Evolutionary conservation across 2,329 filamentous ascomycete species (phyloP).

Genomic region (Epicoccum sorghinum): DNA sequence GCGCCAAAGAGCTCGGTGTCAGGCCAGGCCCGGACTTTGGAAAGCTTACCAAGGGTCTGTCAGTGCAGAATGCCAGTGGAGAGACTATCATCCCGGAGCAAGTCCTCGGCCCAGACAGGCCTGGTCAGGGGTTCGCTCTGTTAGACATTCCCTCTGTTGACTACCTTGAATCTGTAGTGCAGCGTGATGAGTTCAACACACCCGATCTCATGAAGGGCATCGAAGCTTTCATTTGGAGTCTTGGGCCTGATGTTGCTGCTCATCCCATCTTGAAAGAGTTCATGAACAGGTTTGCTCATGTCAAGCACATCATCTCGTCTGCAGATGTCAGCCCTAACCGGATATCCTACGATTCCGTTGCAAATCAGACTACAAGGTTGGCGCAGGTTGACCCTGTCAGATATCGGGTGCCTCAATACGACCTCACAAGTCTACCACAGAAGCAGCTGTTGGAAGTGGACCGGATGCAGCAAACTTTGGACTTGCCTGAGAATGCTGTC

Average conservation of each 20-base stretch:
- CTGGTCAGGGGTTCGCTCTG: conserved; percentile 77
- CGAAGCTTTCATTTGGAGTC: conserved; percentile 77
- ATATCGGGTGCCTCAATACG: conserved; percentile 72
- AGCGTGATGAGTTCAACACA: conserved; percentile 74
- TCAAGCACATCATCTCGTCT: conserved; percentile 80
- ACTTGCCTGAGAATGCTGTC: conserved; percentile 27
- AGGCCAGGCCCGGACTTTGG: conserved; percentile 64
- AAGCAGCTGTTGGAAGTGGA: neutral
- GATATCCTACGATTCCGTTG: conserved; percentile 71
- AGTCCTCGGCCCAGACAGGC: conserved; percentile 73
- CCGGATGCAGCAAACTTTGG: conserved; percentile 31
- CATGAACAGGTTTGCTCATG: conserved; percentile 64
- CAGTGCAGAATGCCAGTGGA: conserved; percentile 68
- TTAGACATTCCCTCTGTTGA: conserved; percentile 75
- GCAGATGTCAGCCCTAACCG: conserved; percentile 76
- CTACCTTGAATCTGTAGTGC: conserved; percentile 73
- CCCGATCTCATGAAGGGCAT: conserved; percentile 70
- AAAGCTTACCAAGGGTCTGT: conserved; percentile 66
- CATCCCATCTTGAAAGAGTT: conserved; percentile 71
- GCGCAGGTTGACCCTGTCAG: conserved; percentile 74
- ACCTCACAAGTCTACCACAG: conserved; percentile 58
- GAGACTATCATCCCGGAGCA: conserved; percentile 80
- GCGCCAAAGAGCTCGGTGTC: conserved; percentile 70
- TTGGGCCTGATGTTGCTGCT: conserved; percentile 70
- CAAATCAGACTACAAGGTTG: conserved; percentile 71